Conservation (phyloP, 352 stramenopile species). For the Phytophthora pseudosyringae region DNA sequence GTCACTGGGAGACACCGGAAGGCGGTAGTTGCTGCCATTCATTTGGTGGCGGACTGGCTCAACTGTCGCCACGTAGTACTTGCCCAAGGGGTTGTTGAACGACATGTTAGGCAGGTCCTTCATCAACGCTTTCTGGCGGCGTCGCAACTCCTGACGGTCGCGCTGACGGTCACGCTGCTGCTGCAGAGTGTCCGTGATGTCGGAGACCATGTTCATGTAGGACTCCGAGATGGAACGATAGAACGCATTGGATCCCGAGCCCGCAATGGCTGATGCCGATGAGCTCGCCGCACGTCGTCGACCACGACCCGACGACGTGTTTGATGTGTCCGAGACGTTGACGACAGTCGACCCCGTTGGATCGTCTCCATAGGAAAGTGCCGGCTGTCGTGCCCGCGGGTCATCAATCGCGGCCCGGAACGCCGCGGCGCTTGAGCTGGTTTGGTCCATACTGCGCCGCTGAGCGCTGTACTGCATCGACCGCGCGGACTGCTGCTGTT, state of each 20-base stretch:
- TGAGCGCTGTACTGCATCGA: slow-evolving; percentile 29
- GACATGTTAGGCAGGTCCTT: slow-evolving; percentile 84
- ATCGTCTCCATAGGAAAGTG: slow-evolving; percentile 26
- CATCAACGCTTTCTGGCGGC: slow-evolving; percentile 56
- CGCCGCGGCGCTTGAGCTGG: slow-evolving; percentile 21
- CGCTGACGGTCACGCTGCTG: slow-evolving; percentile 51
- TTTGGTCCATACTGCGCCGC: slow-evolving; percentile 28
- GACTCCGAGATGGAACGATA: slow-evolving; percentile 53
- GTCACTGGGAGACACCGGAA: slow-evolving; percentile 35
- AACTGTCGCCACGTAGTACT: slow-evolving; percentile 68
- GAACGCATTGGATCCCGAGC: slow-evolving; percentile 36
- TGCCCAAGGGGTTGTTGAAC: slow-evolving; percentile 57
- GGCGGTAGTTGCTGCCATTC: slow-evolving; percentile 37
- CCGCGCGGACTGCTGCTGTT: slow-evolving; percentile 28
- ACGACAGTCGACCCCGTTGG: slow-evolving; percentile 16
- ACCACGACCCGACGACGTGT: slow-evolving; percentile 31
- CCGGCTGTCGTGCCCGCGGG: slow-evolving; percentile 10
- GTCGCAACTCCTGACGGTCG: slow-evolving; percentile 56
- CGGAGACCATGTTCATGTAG: slow-evolving; percentile 48
- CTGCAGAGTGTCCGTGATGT: slow-evolving; percentile 50
- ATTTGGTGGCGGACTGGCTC: slow-evolving; percentile 47
- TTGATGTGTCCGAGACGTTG: slow-evolving; percentile 11
- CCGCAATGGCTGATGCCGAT: slow-evolving; percentile 30
- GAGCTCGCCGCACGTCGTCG: slow-evolving; percentile 49
- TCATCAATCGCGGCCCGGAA: slow-evolving; percentile 32